phyloP scores from a whole-genome alignment of 2,329 filamentous ascomycete genomes.

The Beauveria pseudobassiana region DNA sequence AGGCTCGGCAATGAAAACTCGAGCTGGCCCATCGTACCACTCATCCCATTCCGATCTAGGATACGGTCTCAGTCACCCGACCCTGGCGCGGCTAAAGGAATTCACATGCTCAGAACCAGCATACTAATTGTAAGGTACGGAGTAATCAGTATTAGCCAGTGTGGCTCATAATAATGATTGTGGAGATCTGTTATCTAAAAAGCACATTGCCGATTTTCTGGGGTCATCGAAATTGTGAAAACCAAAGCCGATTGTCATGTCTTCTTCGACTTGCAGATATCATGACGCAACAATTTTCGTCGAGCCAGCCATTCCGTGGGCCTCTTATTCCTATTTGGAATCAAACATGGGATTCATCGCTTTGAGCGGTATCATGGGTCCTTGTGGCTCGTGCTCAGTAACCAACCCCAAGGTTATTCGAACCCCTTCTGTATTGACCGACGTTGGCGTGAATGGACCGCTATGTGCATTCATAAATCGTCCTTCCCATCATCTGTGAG shows the following conservation, averaged over 20 bases:
- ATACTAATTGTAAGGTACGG: not conserved
- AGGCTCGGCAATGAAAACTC: not conserved
- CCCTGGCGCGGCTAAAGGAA: not conserved
- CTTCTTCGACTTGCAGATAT: not conserved
- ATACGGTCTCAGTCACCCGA: not conserved
- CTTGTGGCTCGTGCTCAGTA: not conserved
- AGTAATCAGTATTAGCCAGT: not conserved
- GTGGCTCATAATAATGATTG: constrained; percentile 4
- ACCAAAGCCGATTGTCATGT: not conserved
- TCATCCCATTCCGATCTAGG: not conserved
- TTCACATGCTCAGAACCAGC: not conserved
- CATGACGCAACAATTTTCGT: not conserved
- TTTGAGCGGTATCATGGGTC: too few relatives aligned
- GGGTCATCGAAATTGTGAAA: not conserved
- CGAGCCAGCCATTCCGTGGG: too few relatives aligned
- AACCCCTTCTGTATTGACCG: constrained; percentile 59
- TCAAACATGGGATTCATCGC: too few relatives aligned
- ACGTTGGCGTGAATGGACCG: constrained; percentile 67
- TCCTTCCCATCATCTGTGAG: constrained; percentile 44
- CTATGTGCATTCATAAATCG: constrained; percentile 49
- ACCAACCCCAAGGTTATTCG: not conserved
- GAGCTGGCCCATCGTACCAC: not conserved
- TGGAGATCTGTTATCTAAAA: too few relatives aligned
- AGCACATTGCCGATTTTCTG: too few relatives aligned
- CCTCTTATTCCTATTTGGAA: too few relatives aligned